phyloP scores from a whole-genome alignment of 208 protist genomes.

The Leptomonas pyrrhocoris region DNA sequence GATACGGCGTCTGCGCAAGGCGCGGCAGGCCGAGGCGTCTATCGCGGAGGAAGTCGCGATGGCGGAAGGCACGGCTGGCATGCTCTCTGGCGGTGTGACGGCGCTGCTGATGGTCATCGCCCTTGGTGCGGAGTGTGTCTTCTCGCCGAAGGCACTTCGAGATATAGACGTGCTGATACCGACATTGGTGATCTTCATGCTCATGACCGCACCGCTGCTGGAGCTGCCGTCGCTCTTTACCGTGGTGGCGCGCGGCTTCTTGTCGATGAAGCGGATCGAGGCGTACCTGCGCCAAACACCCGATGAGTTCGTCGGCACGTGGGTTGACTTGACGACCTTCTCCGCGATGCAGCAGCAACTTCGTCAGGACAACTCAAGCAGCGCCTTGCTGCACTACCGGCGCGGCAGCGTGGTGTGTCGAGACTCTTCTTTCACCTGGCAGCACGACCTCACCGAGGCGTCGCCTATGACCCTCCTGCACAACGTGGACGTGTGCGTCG shows the following conservation, averaged over 20 bases:
- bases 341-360: conserved; percentile 39
- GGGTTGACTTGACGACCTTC: conserved; percentile 53
- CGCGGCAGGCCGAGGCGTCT: conserved; percentile 29
- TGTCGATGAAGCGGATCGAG: conserved; percentile 66
- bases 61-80: conserved; percentile 33
- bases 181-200: conserved; percentile 40
- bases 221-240: conserved; percentile 57
- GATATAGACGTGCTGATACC: conserved; percentile 39
- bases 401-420: conserved; percentile 66
- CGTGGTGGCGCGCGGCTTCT: conserved; percentile 53
- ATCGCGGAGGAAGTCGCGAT: conserved; percentile 39
- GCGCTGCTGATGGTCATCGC: conserved; percentile 36
- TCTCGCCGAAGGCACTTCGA: conserved; percentile 8
- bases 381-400: conserved; percentile 36
- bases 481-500: conserved; percentile 61
- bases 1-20: conserved; percentile 36
- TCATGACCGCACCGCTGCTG: conserved; percentile 51
- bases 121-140: conserved; percentile 26
- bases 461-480: conserved; percentile 41
- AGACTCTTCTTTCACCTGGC: conserved; percentile 74
- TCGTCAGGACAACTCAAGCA: conserved; percentile 23
- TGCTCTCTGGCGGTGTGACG: conserved; percentile 32
- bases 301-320: conserved; percentile 68
- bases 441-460: conserved; percentile 64
- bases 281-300: conserved; percentile 63